A percentile compares a stretch with the other conserved stretches of the same genome.
phyloP scores from a whole-genome alignment of 2,329 filamentous ascomycete species.

The Pseudogymnoascus sp. region DNA sequence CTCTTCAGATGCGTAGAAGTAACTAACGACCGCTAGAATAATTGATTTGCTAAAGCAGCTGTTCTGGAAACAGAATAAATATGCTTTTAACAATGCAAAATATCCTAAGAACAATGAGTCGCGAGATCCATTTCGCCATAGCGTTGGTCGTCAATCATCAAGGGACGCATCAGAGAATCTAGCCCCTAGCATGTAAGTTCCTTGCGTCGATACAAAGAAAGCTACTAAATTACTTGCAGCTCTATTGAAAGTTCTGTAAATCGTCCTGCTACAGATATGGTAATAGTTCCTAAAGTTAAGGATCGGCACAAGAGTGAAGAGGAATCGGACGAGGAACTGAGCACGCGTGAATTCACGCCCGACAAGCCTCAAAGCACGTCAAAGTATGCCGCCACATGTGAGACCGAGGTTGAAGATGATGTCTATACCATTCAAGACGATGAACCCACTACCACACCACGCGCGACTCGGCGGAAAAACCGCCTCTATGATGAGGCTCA shows the following conservation, averaged over 20 bases:
- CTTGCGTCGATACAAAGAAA: neutral
- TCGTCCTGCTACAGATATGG: neutral
- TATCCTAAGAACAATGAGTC: conserved; percentile 14
- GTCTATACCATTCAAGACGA: neutral
- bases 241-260: neutral
- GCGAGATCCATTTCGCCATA: neutral
- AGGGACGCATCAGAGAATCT: neutral
- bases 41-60: conserved; percentile 18
- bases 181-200: neutral
- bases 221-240: neutral
- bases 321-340: neutral
- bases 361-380: neutral
- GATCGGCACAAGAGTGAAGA: neutral
- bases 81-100: conserved; percentile 16
- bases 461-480: neutral
- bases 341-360: neutral
- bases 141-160: neutral
- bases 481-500: neutral
- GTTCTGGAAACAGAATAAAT: conserved; percentile 21
- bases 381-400: neutral
- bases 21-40: conserved; percentile 15
- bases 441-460: neutral
- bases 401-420: neutral
- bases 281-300: neutral
- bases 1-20: neutral